Conservation (phyloP, 768 basidiomycete genomes). For the Kwoniella dendrophila region DNA sequence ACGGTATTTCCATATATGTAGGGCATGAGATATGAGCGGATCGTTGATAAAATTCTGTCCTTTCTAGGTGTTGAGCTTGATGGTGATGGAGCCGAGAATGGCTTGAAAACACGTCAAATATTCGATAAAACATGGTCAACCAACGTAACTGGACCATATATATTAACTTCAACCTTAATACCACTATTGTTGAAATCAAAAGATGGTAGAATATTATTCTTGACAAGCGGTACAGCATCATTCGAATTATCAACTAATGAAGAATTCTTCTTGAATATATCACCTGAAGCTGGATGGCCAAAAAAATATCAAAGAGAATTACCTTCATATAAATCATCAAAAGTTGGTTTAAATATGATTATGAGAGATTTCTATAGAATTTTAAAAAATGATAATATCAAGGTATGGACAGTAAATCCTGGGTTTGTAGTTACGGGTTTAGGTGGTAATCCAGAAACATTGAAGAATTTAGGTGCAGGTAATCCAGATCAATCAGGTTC, state of each 20-base stretch:
- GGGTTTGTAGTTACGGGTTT: constrained; percentile 25
- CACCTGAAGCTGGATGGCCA: constrained; percentile 14
- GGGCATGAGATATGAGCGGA: neutral
- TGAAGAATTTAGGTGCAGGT: constrained; percentile 8
- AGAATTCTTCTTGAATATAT: constrained; percentile 8
- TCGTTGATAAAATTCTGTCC: neutral
- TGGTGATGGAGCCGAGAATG: neutral
- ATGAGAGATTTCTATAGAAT: constrained; percentile 13
- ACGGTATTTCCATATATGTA: neutral
- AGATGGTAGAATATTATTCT: constrained; percentile 9
- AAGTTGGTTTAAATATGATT: constrained; percentile 16
- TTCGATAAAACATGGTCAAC: constrained; percentile 1
- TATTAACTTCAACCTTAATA: neutral
- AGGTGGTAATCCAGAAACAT: constrained; percentile 16
- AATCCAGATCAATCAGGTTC: constrained; percentile 9
- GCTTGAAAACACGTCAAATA: constrained; percentile 5
- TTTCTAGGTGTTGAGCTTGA: constrained; percentile 11
- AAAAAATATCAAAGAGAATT: constrained; percentile 9
- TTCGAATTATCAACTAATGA: constrained; percentile 7
- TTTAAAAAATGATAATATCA: constrained; percentile 8
- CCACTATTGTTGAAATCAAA: constrained; percentile 4
- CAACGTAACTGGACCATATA: constrained; percentile 9
- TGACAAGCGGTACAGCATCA: constrained; percentile 13
- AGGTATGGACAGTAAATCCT: constrained; percentile 23
- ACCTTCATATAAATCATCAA: constrained; percentile 12